Conservation (phyloP, 2,329 filamentous ascomycete genomes). For the Conoideocrella luteorostrata region DNA sequence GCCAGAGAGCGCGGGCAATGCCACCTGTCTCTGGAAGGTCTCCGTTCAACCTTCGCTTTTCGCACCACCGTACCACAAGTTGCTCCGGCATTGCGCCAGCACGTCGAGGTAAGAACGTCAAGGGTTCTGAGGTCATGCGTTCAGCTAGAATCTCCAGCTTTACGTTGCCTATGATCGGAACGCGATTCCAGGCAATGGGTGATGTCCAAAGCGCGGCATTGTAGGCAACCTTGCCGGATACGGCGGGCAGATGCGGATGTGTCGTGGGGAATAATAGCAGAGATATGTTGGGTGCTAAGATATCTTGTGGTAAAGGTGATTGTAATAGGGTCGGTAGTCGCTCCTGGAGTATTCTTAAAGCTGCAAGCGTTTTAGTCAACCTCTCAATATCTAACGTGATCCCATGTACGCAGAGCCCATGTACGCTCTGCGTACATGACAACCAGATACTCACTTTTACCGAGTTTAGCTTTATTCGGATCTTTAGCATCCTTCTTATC, state of each 20-base stretch:
- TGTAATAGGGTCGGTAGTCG: conserved; percentile 62
- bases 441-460: conserved; percentile 45
- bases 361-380: too few relatives aligned
- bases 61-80: conserved; percentile 83
- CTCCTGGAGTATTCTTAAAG: conserved; percentile 58
- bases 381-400: too few relatives aligned
- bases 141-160: conserved; percentile 82
- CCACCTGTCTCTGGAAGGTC: conserved; percentile 28
- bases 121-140: conserved; percentile 65
- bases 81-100: conserved; percentile 64
- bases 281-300: conserved; percentile 68
- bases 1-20: conserved; percentile 37
- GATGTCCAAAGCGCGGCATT: conserved; percentile 92
- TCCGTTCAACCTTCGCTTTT: conserved; percentile 26
- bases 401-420: too few relatives aligned
- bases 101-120: conserved; percentile 40
- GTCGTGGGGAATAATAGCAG: conserved; percentile 68
- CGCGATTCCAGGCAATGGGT: conserved; percentile 88
- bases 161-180: conserved; percentile 87
- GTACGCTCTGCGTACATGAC: too few relatives aligned
- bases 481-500: conserved; percentile 34
- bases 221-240: conserved; percentile 85
- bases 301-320: conserved; percentile 62
- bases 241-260: conserved; percentile 84
- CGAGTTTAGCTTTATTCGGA: conserved; percentile 56